Evolutionary conservation across 2,329 filamentous ascomycete species (phyloP), one percentile per base, ranked within the genome.

Genomic region (Cercospora citrullina): DNA sequence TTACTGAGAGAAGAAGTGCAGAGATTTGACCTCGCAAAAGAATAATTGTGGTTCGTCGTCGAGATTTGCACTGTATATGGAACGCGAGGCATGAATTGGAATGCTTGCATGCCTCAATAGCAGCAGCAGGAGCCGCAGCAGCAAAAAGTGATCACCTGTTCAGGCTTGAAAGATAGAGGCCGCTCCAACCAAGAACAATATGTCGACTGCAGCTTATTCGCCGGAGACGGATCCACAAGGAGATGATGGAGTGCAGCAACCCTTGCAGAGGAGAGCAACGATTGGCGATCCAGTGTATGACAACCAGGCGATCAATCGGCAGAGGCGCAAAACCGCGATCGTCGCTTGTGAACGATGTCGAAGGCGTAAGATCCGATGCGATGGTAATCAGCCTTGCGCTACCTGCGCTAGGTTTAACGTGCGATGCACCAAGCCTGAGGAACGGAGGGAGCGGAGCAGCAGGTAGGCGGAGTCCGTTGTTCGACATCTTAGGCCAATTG

Each of bases 241-340:
- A n/a, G 60, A 60, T 33, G 61, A 68, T 36, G 48, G 28, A 10
- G 61, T 39, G 16, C 63, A 59, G 30, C 67, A 63, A 18, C 60
- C 57, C 10, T 42, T 71, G 28, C 65, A 60, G n/a, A 66, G 69
- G 39, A 60, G 69, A 65, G 67, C 69, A 6, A 71, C 69, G 39
- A 71, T 71, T 61, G 69, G 69, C 9, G 67, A 69, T 55, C 62
- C 67, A 5, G 64, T 69, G 28, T 63, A 69, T 36, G 69, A 71
- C 21, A 64, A 71, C 31, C 65, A 65, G 39, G 67, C 60, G 10
- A 45, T 69, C 42, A 60, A 45, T 30, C 61, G 65, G 53, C 69
- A 71, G 59, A 45, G 64, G 53, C 62, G 67, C 8, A 71, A 66
- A 48, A 55, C 61, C 18, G 18, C 65, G n/a, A 42, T 67, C 21